Percentiles rank a stretch among this genome's conserved stretches.
Conservation (phyloP, 352 stramenopile genomes). For the Globisporangium recalcitrans region DNA sequence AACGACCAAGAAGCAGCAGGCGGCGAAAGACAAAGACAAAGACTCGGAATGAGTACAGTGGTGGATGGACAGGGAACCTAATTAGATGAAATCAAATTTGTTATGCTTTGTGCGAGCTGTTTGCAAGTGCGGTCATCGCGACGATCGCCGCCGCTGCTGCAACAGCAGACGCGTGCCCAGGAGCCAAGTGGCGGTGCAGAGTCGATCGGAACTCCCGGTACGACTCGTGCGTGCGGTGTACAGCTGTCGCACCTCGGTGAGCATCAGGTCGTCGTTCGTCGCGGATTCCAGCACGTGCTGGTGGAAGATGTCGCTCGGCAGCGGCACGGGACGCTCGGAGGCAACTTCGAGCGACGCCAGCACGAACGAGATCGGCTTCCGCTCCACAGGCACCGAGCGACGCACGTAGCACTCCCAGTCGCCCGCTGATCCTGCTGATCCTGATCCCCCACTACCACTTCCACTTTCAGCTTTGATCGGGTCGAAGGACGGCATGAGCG, state of each 20-base stretch:
- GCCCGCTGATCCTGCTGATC: neutral
- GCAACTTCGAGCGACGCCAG: slow-evolving; percentile 49
- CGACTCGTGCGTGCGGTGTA: slow-evolving; percentile 60
- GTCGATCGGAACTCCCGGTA: slow-evolving; percentile 53
- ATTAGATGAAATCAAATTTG: slow-evolving; percentile 10
- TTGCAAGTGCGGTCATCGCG: neutral
- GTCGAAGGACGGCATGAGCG: slow-evolving; percentile 58
- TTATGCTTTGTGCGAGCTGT: neutral
- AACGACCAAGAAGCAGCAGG: slow-evolving; percentile 19
- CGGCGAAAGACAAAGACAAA: neutral
- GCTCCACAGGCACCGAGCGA: slow-evolving; percentile 53
- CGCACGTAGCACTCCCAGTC: slow-evolving; percentile 63
- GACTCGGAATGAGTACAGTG: neutral
- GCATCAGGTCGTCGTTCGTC: slow-evolving; percentile 47
- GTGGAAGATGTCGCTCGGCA: slow-evolving; percentile 61
- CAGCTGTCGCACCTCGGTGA: slow-evolving; percentile 57
- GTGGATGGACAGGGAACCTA: neutral
- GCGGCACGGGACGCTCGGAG: slow-evolving; percentile 36
- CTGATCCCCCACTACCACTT: too few relatives aligned
- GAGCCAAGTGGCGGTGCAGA: slow-evolving; percentile 47
- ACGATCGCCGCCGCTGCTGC: neutral
- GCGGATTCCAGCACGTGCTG: slow-evolving; percentile 41
- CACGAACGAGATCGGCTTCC: slow-evolving; percentile 66
- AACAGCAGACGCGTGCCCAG: neutral
- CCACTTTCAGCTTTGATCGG: slow-evolving; percentile 16